Evolutionary conservation across 805 yeast species (phyloP).

Genomic region (Yamadazyma akitaensis): DNA sequence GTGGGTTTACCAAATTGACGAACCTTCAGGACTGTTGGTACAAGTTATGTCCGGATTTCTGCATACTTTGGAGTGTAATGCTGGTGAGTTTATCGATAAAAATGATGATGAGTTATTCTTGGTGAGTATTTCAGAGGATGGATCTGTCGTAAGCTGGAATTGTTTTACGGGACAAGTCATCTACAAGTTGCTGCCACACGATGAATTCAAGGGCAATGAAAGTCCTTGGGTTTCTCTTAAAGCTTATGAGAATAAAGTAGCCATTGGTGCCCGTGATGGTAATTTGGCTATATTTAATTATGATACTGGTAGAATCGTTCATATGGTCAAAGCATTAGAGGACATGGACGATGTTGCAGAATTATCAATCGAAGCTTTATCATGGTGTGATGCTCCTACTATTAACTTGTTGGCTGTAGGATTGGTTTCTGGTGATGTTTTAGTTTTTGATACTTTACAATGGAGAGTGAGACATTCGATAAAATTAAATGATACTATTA

Average conservation of each 20-base stretch:
- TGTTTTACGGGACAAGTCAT: constrained; percentile 70
- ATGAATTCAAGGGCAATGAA: constrained; percentile 66
- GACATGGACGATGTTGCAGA: constrained; percentile 44
- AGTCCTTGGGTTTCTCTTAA: constrained; percentile 88
- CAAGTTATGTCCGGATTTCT: constrained; percentile 76
- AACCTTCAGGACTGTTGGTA: constrained; percentile 45
- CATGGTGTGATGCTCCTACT: constrained; percentile 66
- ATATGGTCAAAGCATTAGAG: constrained; percentile 62
- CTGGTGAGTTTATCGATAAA: constrained; percentile 65
- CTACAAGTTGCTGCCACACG: constrained; percentile 59
- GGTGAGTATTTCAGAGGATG: constrained; percentile 80
- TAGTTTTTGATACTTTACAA: constrained; percentile 74
- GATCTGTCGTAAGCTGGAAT: constrained; percentile 85
- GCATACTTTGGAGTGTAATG: constrained; percentile 78
- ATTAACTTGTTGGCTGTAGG: constrained; percentile 74
- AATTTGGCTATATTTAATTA: constrained; percentile 73
- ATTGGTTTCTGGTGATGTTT: constrained; percentile 81
- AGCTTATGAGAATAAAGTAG: constrained; percentile 49
- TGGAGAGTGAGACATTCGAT: constrained; percentile 82
- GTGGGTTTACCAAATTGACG: constrained; percentile 81
- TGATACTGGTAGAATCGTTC: constrained; percentile 69
- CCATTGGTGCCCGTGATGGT: constrained; percentile 88
- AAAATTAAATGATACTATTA: constrained; percentile 70
- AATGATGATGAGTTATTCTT: constrained; percentile 55
- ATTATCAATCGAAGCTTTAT: constrained; percentile 54